phyloP scores from a whole-genome alignment of 192 early-diverging fungal genomes.

The Obelidium mucronatum region DNA sequence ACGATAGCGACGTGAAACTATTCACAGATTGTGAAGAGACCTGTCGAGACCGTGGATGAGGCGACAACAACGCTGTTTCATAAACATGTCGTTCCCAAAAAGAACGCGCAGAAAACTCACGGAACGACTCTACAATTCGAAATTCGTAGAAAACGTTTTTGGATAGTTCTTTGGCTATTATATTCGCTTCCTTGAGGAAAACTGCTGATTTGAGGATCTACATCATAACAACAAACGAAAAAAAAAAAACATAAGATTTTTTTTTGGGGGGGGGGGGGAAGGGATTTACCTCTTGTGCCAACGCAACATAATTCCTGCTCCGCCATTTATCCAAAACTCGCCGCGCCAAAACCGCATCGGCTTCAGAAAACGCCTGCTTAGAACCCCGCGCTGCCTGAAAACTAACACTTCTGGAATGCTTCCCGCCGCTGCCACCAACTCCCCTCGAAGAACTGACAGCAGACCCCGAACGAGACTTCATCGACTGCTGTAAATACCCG shows the following conservation, averaged over 20 bases:
- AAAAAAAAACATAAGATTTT: neutral
- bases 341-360: slow-evolving; percentile 14
- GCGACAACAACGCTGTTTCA: too few relatives aligned
- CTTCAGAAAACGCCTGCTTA: too few relatives aligned
- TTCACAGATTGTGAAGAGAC: neutral
- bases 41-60: slow-evolving; percentile 14
- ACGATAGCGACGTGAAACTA: neutral
- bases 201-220: slow-evolving; percentile 19
- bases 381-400: too few relatives aligned
- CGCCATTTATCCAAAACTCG: slow-evolving; percentile 36
- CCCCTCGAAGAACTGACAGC: too few relatives aligned
- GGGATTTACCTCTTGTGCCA: slow-evolving; percentile 36
- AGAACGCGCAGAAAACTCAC: slow-evolving; percentile 16
- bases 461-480: too few relatives aligned
- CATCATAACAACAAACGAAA: neutral
- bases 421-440: too few relatives aligned
- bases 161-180: slow-evolving; percentile 83
- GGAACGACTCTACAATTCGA: slow-evolving; percentile 50
- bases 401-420: too few relatives aligned
- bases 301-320: slow-evolving; percentile 37
- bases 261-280: neutral
- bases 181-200: slow-evolving; percentile 89
- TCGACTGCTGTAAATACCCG: too few relatives aligned
- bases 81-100: slow-evolving; percentile 50
- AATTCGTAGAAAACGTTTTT: slow-evolving; percentile 87